Percentiles rank a stretch among this genome's conserved stretches.
Evolutionary conservation across 2,329 filamentous ascomycete species (phyloP).

Genomic region (Botryotinia globosa): DNA sequence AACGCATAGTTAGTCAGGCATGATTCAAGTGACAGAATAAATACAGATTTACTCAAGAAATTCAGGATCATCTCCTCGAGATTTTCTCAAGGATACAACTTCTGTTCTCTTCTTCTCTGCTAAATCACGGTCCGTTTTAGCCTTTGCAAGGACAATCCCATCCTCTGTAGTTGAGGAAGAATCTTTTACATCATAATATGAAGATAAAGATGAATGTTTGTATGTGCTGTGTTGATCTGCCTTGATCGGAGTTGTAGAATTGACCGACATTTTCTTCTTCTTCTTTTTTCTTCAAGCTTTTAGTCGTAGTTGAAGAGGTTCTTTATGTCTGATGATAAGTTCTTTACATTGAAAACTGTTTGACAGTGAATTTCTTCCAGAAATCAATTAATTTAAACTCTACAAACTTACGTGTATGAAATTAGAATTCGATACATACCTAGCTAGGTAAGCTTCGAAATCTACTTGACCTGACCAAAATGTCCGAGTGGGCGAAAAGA

Average conservation of each 20-base stretch:
- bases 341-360: background rate
- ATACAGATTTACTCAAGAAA: background rate
- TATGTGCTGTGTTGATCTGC: background rate
- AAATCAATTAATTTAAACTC: background rate
- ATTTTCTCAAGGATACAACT: background rate
- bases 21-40: no score
- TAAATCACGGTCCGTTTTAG: background rate
- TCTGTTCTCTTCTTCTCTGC: background rate
- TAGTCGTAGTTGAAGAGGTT: background rate
- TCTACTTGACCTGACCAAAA: background rate
- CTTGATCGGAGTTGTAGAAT: background rate
- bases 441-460: background rate
- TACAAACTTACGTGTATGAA: background rate
- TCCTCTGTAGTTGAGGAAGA: background rate
- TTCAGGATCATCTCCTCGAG: background rate
- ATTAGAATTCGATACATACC: background rate
- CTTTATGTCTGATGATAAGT: background rate
- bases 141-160: background rate
- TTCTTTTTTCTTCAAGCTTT: background rate
- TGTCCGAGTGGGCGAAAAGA: accelerated
- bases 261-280: background rate
- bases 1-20: no score
- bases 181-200: background rate
- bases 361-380: background rate
- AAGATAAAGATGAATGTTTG: background rate